Evolutionary conservation across 2,329 filamentous ascomycete species (phyloP), one percentile per base, ranked within the genome.

Genomic region (Diaporthe sp.): DNA sequence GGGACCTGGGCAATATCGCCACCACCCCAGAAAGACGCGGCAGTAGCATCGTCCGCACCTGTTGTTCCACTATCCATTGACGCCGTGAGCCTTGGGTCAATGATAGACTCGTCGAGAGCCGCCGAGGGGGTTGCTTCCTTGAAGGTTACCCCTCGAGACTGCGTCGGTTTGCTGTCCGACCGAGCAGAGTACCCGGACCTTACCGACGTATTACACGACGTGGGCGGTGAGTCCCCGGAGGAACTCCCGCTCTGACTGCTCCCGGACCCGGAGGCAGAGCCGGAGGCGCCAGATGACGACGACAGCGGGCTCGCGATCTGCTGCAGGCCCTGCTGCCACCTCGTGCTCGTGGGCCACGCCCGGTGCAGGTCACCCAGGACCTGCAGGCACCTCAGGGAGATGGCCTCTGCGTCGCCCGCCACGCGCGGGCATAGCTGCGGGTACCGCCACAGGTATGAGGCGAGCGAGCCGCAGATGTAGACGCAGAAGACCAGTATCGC

Each of bases 401-500:
- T 82, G 12, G 39, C 74, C 63, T 83, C 80, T 5, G 81, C 81
- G 42, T 75, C 75, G 25, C 74, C 71, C 0, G 81, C 79, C 4
- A 81, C 71, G 9, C 71, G 77, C 31, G 79, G 80, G 65, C 81
- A 82, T n/a, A 82, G 78, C 37, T 77, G 76, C 8, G 82, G 82
- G 67, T 81, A 79, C 17, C 80, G 80, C 79, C 79, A 81, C 2
- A 85, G 80, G 60, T 82, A 81, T 1, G 78, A 78, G 17, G 81
- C 81, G n/a, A 86, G 78, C 0, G 83, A 85, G 13, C 84, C 84
- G 75, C 84, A 86, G 63, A 84, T 82, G 77, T 86, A 86, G 51
- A 83, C 81, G 71, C 84, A 85, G 63, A 85, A 86, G 13, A 84
- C 84, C 9, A 85, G 80, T 34, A 86, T 83, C 70, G 80, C 82